A percentile compares a stretch with the other conserved stretches of the same genome.
phyloP scores from a whole-genome alignment of 2,329 filamentous ascomycete genomes.

The Fusarium praegraminearum region DNA sequence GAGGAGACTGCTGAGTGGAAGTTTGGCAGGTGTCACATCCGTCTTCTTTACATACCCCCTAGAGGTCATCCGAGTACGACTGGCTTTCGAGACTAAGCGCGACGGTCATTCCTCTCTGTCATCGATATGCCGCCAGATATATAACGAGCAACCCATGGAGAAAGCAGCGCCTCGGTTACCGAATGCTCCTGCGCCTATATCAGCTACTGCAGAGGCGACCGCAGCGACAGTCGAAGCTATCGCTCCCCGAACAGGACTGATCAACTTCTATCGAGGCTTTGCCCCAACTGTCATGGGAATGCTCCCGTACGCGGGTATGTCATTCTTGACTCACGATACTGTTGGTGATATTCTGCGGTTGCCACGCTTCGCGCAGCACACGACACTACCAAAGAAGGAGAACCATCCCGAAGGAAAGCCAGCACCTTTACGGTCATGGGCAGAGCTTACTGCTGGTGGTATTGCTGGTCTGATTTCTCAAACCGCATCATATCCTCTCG shows the following conservation, averaged over 20 bases:
- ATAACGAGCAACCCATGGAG: conserved; percentile 74
- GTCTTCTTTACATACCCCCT: conserved; percentile 97
- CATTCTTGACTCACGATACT: conserved; percentile 94
- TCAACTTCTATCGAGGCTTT: conserved; percentile 97
- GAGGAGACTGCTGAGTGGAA: conserved; percentile 79
- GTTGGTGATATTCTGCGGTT: conserved; percentile 85
- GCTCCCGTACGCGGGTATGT: conserved; percentile 95
- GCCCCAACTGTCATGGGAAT: conserved; percentile 91
- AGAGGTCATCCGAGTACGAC: conserved; percentile 89
- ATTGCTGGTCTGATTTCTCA: conserved; percentile 90
- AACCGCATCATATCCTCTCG: conserved; percentile 91
- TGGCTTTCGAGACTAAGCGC: conserved; percentile 92
- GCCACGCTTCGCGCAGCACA: conserved; percentile 75
- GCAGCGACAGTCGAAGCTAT: conserved; percentile 59
- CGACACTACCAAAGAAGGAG: conserved; percentile 75
- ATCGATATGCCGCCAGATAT: conserved; percentile 88
- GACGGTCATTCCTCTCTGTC: conserved; percentile 76
- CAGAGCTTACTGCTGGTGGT: conserved; percentile 86
- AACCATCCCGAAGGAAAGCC: conserved; percentile 69
- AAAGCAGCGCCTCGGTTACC: conserved; percentile 49
- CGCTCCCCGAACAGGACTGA: conserved; percentile 73
- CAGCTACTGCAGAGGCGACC: conserved; percentile 57
- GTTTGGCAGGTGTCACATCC: conserved; percentile 84
- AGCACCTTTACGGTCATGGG: conserved; percentile 82
- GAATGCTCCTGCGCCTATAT: conserved; percentile 46